Evolutionary conservation across 345 rosid species (phyloP).

Genomic region (Populus deltoides): DNA sequence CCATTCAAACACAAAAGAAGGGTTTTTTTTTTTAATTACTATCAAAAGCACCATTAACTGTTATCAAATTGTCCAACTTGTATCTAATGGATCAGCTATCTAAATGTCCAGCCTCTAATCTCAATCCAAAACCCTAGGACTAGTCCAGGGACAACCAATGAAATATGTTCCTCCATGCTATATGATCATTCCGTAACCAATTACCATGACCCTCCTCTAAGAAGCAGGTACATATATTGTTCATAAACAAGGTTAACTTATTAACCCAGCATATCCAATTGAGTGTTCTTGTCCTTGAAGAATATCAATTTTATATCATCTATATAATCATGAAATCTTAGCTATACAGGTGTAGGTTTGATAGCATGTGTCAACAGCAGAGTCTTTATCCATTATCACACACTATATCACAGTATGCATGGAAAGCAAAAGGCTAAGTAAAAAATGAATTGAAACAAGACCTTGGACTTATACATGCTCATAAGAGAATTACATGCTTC

Average conservation of each 20-base stretch:
- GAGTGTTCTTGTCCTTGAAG: not conserved
- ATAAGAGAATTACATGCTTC: not conserved
- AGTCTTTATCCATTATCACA: not conserved
- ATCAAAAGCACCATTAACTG: not conserved
- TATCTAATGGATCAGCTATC: not conserved
- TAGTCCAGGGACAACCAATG: not conserved
- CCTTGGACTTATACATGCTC: not conserved
- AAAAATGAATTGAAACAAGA: not conserved
- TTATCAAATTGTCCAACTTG: not conserved
- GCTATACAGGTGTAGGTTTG: not conserved
- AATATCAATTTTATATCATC: not conserved
- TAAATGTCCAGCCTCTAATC: not conserved
- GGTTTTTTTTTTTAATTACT: not conserved
- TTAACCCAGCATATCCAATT: not conserved
- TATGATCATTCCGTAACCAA: not conserved
- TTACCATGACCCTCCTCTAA: not conserved
- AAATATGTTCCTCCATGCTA: not conserved
- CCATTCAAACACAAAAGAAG: not conserved
- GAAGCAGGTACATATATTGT: not conserved
- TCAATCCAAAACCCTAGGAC: not conserved
- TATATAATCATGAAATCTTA: not conserved
- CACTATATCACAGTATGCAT: not conserved
- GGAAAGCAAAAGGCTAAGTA: not conserved
- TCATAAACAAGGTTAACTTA: not conserved
- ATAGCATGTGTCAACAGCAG: not conserved